Evolutionary conservation across 495 filamentous ascomycete genomes (phyloP).

Genomic region (Aspergillus hancockii): DNA sequence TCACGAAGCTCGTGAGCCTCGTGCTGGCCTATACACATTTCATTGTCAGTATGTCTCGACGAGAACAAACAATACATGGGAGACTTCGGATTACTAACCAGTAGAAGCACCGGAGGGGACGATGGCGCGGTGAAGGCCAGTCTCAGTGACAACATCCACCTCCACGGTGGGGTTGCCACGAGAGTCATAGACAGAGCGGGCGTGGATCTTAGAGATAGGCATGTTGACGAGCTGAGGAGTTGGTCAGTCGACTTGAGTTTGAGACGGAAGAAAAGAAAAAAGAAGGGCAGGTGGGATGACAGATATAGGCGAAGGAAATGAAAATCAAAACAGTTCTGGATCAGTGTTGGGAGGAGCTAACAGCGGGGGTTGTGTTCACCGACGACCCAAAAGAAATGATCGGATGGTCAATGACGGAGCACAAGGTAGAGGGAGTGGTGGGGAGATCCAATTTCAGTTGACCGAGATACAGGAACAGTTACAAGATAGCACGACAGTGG

Average conservation of each 20-base stretch:
- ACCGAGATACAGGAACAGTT: constrained; percentile 9
- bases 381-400: constrained; percentile 48
- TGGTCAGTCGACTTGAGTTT: constrained; percentile 19
- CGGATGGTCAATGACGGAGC: constrained; percentile 25
- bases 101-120: constrained; percentile 98
- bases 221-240: constrained; percentile 56
- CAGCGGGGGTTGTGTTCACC: constrained; percentile 45
- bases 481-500: neutral
- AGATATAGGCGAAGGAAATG: constrained; percentile 17
- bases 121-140: constrained; percentile 96
- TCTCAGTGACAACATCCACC: constrained; percentile 95
- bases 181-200: constrained; percentile 98
- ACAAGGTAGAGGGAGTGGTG: constrained; percentile 14
- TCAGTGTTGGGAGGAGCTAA: constrained; percentile 37
- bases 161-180: constrained; percentile 96
- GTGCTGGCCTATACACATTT: constrained; percentile 75
- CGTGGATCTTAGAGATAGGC: constrained; percentile 98
- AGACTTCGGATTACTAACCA: constrained; percentile 56
- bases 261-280: constrained; percentile 17
- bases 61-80: neutral
- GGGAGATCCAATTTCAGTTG: constrained; percentile 29
- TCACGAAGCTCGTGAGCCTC: constrained; percentile 99
- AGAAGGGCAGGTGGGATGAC: constrained; percentile 22
- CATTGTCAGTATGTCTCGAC: constrained; percentile 15
- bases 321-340: constrained; percentile 24